Evolutionary conservation across 2,329 filamentous ascomycete species (phyloP).

Genomic region (Sporothrix inflata): DNA sequence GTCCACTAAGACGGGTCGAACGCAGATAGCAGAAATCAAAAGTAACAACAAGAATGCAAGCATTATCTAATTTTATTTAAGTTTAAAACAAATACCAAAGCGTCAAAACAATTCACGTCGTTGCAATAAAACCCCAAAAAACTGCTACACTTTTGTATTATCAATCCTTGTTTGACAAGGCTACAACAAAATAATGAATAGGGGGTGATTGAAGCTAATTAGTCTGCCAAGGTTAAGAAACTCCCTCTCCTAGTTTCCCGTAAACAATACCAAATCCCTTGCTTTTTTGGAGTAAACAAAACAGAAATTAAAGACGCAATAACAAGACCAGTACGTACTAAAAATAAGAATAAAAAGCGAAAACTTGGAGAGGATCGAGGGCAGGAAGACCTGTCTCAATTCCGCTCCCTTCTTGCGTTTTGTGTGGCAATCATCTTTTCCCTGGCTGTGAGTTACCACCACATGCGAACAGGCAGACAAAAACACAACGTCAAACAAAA

Average conservation of each 20-base stretch:
- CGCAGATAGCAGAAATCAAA: conserved; percentile 5
- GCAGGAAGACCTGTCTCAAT: no score
- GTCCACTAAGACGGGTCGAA: no score
- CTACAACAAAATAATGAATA: neutral
- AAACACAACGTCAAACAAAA: neutral
- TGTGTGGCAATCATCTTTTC: neutral
- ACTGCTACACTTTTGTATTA: neutral
- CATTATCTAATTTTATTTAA: neutral
- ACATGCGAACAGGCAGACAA: neutral
- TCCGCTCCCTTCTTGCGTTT: neutral
- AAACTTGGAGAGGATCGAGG: neutral
- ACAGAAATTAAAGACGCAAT: neutral
- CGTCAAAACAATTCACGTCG: neutral
- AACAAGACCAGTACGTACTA: conserved; percentile 42
- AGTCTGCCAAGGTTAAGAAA: neutral
- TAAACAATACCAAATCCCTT: neutral
- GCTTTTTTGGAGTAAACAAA: neutral
- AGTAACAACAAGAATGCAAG: neutral
- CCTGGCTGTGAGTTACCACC: conserved; percentile 15
- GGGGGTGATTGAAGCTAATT: neutral
- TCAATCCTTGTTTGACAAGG: neutral
- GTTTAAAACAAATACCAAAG: neutral
- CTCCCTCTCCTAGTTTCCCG: neutral
- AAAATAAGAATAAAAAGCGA: conserved; percentile 4
- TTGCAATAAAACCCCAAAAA: neutral